A percentile compares a stretch with the other conserved stretches of the same genome.
Evolutionary conservation across 2,329 filamentous ascomycete species (phyloP).

Genomic region (Myriosclerotinia curreyana): DNA sequence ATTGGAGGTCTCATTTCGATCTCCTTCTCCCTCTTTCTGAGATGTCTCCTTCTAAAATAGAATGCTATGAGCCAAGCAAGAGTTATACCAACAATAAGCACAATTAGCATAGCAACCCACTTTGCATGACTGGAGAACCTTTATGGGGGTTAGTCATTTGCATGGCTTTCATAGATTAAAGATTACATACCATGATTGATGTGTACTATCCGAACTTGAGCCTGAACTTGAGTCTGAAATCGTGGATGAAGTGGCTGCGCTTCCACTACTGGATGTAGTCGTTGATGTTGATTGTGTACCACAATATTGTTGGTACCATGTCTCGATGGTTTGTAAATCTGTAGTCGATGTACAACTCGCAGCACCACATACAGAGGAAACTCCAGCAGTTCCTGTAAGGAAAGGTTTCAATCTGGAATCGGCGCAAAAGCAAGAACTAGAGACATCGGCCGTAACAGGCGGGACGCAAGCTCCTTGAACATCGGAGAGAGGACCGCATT

Average conservation of each 20-base stretch:
- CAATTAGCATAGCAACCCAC: slow-evolving; percentile 79
- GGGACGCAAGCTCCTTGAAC: slow-evolving; percentile 71
- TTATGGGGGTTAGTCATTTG: not conserved
- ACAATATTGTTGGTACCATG: slow-evolving; percentile 71
- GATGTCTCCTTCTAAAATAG: slow-evolving; percentile 70
- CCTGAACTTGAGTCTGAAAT: slow-evolving; percentile 25
- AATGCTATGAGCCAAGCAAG: slow-evolving; percentile 65
- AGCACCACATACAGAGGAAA: slow-evolving; percentile 61
- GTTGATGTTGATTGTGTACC: slow-evolving; percentile 43
- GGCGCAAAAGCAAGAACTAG: slow-evolving; percentile 71
- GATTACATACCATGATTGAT: slow-evolving; percentile 25
- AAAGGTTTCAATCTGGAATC: slow-evolving; percentile 58
- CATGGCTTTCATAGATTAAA: not conserved
- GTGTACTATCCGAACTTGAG: too few relatives aligned
- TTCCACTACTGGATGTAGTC: slow-evolving; percentile 30
- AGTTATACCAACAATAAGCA: slow-evolving; percentile 67
- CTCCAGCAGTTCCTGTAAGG: slow-evolving; percentile 50
- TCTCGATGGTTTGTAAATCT: slow-evolving; percentile 54
- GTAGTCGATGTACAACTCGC: slow-evolving; percentile 50
- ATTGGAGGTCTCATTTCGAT: slow-evolving; percentile 40
- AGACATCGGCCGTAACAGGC: slow-evolving; percentile 51
- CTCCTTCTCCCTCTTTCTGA: slow-evolving; percentile 62
- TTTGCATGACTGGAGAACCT: slow-evolving; percentile 70
- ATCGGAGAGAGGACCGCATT: slow-evolving; percentile 61
- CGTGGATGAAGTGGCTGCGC: slow-evolving; percentile 21